These are phyloP conservation scores for Abrus pulchellus DNA, from an alignment of 306 rosid species.

Conservation along the genomic window DNA sequence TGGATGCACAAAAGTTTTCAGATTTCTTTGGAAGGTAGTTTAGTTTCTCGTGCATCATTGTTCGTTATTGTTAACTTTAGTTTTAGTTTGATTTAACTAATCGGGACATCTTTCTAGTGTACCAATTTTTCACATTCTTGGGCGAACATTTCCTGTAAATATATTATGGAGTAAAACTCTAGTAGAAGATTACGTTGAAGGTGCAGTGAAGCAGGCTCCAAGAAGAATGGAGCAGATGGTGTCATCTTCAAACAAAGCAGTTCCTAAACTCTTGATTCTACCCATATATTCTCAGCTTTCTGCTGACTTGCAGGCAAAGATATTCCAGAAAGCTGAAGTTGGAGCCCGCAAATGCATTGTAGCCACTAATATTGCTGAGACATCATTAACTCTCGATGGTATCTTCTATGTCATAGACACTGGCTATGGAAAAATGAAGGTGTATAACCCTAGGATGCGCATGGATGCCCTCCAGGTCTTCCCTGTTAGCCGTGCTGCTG, in stretches of 20 bases:
- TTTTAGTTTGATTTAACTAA: slow-evolving; percentile 31
- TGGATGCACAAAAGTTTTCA: slow-evolving; percentile 91
- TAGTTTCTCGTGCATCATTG: not conserved
- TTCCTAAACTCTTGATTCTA: slow-evolving; percentile 90
- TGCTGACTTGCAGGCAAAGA: slow-evolving; percentile 98
- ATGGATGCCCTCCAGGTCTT: slow-evolving; percentile 99
- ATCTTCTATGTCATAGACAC: slow-evolving; percentile 94
- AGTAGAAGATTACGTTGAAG: slow-evolving; percentile 96
- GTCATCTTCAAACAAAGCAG: slow-evolving; percentile 74
- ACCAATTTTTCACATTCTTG: slow-evolving; percentile 89
- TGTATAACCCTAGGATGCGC: slow-evolving; percentile 97
- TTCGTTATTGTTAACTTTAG: slow-evolving; percentile 30
- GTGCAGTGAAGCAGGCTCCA: slow-evolving; percentile 97
- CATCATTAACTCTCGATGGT: slow-evolving; percentile 96
- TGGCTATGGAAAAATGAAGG: slow-evolving; percentile 98
- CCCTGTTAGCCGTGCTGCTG: slow-evolving; percentile 98
- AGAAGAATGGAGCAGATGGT: slow-evolving; percentile 88
- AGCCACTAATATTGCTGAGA: slow-evolving; percentile 98
- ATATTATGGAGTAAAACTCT: slow-evolving; percentile 89
- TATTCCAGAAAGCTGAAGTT: slow-evolving; percentile 94
- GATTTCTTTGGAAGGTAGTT: slow-evolving; percentile 93
- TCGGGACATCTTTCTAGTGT: slow-evolving; percentile 70
- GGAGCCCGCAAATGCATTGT: slow-evolving; percentile 98
- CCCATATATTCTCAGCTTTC: slow-evolving; percentile 99
- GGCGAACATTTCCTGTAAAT: slow-evolving; percentile 97